A percentile compares a stretch with the other conserved stretches of the same genome.
Evolutionary conservation across 805 yeast genomes (phyloP).

Genomic region (Candida tibetensis): DNA sequence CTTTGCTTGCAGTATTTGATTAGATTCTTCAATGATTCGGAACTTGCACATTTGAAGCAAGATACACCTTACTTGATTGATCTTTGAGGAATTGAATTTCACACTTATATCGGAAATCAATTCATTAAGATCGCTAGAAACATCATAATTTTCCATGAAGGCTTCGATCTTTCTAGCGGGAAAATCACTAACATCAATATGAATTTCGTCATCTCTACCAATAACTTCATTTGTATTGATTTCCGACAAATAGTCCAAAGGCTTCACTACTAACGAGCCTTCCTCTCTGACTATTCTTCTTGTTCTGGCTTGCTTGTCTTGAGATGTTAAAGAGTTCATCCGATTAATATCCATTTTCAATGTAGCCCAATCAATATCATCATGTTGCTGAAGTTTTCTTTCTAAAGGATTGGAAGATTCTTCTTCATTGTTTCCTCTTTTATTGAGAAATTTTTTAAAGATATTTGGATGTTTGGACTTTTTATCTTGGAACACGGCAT

Average conservation of each 20-base stretch:
- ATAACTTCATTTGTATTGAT: constrained; percentile 40
- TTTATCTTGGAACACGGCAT: constrained; percentile 42
- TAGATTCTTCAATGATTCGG: constrained; percentile 41
- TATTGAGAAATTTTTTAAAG: constrained; percentile 42
- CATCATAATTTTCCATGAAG: constrained; percentile 30
- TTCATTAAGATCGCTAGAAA: constrained; percentile 35
- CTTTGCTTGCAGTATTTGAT: constrained; percentile 34
- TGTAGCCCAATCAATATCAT: constrained; percentile 38
- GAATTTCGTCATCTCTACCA: constrained; percentile 16
- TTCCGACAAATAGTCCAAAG: constrained; percentile 41
- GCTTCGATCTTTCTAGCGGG: constrained; percentile 23
- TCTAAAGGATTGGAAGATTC: constrained; percentile 29
- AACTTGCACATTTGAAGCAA: constrained; percentile 69
- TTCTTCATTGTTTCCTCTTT: constrained; percentile 24
- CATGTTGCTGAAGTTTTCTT: constrained; percentile 28
- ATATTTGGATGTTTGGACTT: constrained; percentile 45
- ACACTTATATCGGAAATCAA: constrained; percentile 40
- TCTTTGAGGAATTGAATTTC: constrained; percentile 36
- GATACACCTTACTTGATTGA: constrained; percentile 58
- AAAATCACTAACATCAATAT: constrained; percentile 5
- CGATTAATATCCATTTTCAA: constrained; percentile 44
- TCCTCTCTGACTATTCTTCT: constrained; percentile 48
- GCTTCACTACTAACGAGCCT: constrained; percentile 38
- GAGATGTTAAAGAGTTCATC: constrained; percentile 21
- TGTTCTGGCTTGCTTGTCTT: constrained; percentile 69